Percentiles rank a stretch among this genome's conserved stretches.
Conservation (phyloP, 495 filamentous ascomycete genomes). For the Amniculicola lignicola region DNA sequence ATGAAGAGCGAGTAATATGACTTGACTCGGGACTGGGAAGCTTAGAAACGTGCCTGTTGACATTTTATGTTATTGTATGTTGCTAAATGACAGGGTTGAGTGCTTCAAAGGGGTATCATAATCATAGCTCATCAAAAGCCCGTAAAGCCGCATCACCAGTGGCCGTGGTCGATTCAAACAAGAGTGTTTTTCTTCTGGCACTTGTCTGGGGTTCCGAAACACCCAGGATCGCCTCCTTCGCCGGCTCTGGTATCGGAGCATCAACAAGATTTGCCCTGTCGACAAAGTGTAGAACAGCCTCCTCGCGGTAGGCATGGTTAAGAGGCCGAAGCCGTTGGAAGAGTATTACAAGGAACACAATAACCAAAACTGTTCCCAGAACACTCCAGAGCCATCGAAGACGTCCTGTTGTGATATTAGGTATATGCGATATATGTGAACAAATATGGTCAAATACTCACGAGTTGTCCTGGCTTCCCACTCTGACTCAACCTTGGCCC, state of each 20-base stretch:
- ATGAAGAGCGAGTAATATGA: slow-evolving; percentile 11
- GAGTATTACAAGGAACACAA: slow-evolving; percentile 18
- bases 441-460: slow-evolving; percentile 1
- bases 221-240: slow-evolving; percentile 26
- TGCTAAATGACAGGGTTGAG: too few species aligned
- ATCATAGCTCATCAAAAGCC: slow-evolving; percentile 31
- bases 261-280: slow-evolving; percentile 6
- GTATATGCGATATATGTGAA: background rate
- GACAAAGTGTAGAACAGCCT: background rate
- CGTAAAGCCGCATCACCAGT: slow-evolving; percentile 23
- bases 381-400: slow-evolving; percentile 29
- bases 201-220: too few species aligned
- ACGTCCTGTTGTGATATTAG: slow-evolving; percentile 15
- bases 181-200: too few species aligned
- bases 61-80: too few species aligned
- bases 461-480: slow-evolving; percentile 65
- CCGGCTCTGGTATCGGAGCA: slow-evolving; percentile 24
- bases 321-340: slow-evolving; percentile 21
- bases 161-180: too few species aligned
- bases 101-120: background rate
- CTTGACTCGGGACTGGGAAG: background rate
- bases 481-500: slow-evolving; percentile 67
- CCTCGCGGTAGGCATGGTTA: background rate
- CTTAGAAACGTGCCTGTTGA: too few species aligned
- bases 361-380: slow-evolving; percentile 10